A percentile compares a stretch with the other conserved stretches of the same genome.
Conservation (phyloP, 345 rosid genomes). For the Acer yangbiense region DNA sequence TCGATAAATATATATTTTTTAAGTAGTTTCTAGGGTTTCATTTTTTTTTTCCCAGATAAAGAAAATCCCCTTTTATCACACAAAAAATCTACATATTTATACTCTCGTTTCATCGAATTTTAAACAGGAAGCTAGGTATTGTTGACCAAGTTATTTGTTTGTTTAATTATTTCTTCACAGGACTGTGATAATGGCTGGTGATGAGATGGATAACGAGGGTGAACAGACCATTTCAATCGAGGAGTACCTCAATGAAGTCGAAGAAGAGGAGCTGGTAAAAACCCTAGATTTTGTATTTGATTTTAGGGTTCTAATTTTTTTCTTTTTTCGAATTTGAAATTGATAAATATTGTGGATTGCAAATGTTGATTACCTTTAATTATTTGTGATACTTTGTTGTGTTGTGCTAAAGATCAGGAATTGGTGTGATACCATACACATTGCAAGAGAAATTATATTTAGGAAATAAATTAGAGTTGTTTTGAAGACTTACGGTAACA, state of each 20-base stretch:
- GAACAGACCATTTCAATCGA: slow-evolving; percentile 70
- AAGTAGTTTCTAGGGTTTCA: slow-evolving; percentile 37
- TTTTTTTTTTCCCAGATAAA: slow-evolving; percentile 6
- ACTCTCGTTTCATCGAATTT: slow-evolving; percentile 4
- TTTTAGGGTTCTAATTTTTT: slow-evolving; percentile 3
- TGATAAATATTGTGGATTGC: not conserved
- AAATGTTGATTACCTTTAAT: not conserved
- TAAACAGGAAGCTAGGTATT: not conserved
- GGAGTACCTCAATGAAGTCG: slow-evolving; percentile 80
- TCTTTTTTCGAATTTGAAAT: not conserved
- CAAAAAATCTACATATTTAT: not conserved
- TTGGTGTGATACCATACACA: not conserved
- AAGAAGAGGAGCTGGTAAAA: slow-evolving; percentile 84
- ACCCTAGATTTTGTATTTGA: not conserved
- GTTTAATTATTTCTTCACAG: not conserved
- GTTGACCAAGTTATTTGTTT: not conserved
- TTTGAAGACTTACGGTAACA: not conserved
- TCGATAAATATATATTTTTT: not conserved
- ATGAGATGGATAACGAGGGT: slow-evolving; percentile 53
- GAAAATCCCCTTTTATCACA: too few relatives aligned
- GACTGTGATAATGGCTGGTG: slow-evolving; percentile 43
- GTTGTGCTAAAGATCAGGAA: not conserved
- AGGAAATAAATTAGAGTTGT: not conserved
- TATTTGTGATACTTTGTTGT: not conserved
- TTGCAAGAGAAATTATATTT: not conserved